These are phyloP conservation scores for Acanthamoeba culbertsoni DNA, from an alignment of 208 protist species.

Conservation along the genomic window DNA sequence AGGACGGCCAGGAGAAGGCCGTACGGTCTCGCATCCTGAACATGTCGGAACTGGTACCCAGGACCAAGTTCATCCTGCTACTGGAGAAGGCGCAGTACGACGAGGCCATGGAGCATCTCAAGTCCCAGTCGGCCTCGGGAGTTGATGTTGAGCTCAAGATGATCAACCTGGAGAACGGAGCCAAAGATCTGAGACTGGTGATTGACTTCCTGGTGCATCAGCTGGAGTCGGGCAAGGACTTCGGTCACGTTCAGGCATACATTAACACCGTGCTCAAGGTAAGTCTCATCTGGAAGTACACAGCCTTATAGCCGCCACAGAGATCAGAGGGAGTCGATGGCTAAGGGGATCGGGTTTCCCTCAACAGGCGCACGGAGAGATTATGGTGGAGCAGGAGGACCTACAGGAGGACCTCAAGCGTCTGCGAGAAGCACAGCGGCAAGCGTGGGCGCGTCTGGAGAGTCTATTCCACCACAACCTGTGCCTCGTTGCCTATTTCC, in stretches of 20 bases:
- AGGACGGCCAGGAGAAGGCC: not conserved
- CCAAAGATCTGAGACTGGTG: conserved; percentile 61
- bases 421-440: not conserved
- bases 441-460: conserved; percentile 60
- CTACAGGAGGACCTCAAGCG: not conserved
- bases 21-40: not conserved
- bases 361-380: conserved; percentile 11
- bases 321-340: no score
- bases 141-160: conserved; percentile 74
- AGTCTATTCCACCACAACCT: conserved; percentile 47
- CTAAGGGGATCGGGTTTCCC: no score
- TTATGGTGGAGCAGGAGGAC: conserved; percentile 34
- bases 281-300: not conserved
- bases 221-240: conserved; percentile 60
- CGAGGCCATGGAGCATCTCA: conserved; percentile 50
- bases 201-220: conserved; percentile 66
- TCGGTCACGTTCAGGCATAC: conserved; percentile 72
- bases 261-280: conserved; percentile 63
- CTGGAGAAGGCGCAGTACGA: conserved; percentile 39
- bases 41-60: not conserved
- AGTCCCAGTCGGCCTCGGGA: conserved; percentile 59
- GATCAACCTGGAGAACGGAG: conserved; percentile 45
- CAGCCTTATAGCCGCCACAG: no score
- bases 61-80: conserved; percentile 7
- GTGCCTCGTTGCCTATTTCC: conserved; percentile 23